Evolutionary conservation across 306 rosid genomes (phyloP).

Genomic region (Delonix regia): DNA sequence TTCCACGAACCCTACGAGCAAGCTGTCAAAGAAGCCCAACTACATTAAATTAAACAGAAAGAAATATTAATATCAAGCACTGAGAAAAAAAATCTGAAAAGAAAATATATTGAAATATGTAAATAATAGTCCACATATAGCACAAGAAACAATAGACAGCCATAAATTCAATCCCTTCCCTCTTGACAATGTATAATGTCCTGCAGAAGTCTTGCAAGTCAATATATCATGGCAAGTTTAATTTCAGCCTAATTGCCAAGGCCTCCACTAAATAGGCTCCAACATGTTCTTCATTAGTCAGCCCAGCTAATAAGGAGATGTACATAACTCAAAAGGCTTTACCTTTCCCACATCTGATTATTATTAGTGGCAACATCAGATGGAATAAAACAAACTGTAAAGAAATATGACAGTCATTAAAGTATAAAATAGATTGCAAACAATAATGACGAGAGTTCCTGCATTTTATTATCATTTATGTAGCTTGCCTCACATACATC

Average conservation of each 20-base stretch:
- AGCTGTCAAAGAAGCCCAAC: constrained; percentile 77
- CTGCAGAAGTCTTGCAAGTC: constrained; percentile 14
- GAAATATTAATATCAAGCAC: constrained; percentile 9
- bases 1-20: constrained; percentile 94
- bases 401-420: constrained; percentile 11
- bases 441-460: too few relatives aligned
- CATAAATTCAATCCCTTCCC: constrained; percentile 22
- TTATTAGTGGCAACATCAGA: not conserved
- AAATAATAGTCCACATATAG: constrained; percentile 22
- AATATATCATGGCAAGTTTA: not conserved
- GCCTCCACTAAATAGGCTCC: constrained; percentile 3
- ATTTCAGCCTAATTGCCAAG: constrained; percentile 11
- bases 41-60: constrained; percentile 47
- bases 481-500: too few relatives aligned
- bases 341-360: constrained; percentile 1
- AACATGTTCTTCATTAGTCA: constrained; percentile 14
- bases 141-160: constrained; percentile 24
- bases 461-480: too few relatives aligned
- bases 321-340: not conserved
- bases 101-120: constrained; percentile 6
- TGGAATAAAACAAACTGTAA: constrained; percentile 16
- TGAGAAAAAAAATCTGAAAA: not conserved
- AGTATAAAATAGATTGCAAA: not conserved
- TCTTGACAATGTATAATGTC: constrained; percentile 20
- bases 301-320: not conserved